These are phyloP conservation scores for Rubia balearica DNA, from an alignment of 305 asterid species.

Conservation along the genomic window DNA sequence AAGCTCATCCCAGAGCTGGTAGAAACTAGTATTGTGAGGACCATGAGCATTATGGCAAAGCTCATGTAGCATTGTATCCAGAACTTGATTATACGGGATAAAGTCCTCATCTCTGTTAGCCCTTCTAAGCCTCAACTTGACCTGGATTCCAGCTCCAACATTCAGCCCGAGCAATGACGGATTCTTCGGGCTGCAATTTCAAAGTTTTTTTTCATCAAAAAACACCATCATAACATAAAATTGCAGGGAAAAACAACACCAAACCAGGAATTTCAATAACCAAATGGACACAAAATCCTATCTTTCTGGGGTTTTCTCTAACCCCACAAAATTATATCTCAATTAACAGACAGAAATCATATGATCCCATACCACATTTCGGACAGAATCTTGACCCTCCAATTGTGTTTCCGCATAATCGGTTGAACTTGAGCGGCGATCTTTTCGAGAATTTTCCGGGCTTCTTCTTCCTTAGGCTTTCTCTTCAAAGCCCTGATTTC, in stretches of 20 bases:
- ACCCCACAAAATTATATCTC: background rate
- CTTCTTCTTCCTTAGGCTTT: conserved; percentile 64
- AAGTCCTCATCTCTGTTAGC: conserved; percentile 63
- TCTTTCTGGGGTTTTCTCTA: background rate
- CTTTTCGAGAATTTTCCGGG: conserved; percentile 55
- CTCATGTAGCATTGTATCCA: conserved; percentile 96
- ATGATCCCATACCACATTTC: conserved; percentile 56
- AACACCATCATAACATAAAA: background rate
- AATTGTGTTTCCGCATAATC: conserved; percentile 76
- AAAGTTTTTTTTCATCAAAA: background rate
- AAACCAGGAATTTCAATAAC: background rate
- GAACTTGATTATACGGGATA: conserved; percentile 57
- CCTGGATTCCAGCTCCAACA: conserved; percentile 64
- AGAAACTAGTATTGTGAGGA: conserved; percentile 83
- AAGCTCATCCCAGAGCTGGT: conserved; percentile 92
- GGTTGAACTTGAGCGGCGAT: conserved; percentile 93
- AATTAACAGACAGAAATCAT: background rate
- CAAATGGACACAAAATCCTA: background rate
- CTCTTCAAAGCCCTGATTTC: conserved; percentile 73
- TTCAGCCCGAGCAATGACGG: conserved; percentile 61
- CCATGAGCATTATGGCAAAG: conserved; percentile 82
- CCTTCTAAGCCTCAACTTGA: conserved; percentile 82
- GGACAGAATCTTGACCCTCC: conserved; percentile 89
- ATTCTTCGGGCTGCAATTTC: conserved; percentile 56
- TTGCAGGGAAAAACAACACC: background rate